Evolutionary conservation across 2,329 filamentous ascomycete genomes (phyloP).

Genomic region (Nannizziopsis arthrosporioides): DNA sequence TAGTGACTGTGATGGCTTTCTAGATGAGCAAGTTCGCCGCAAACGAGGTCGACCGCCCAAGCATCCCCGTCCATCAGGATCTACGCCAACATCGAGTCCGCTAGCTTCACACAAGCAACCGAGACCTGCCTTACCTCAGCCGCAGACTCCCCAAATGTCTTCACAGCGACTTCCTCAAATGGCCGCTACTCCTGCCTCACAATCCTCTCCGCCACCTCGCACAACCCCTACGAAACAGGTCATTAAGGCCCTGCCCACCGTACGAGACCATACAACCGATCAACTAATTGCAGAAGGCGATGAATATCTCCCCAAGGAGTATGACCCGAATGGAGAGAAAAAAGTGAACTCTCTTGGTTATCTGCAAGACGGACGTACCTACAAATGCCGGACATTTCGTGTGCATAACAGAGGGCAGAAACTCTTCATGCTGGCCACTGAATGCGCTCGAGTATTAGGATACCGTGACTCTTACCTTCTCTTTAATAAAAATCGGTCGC

Average conservation of each 20-base stretch:
- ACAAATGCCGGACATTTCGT: conserved; percentile 84
- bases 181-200: conserved; percentile 42
- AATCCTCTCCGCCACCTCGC: conserved; percentile 55
- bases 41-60: conserved; percentile 42
- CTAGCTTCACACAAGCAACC: conserved; percentile 21
- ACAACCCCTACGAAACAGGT: conserved; percentile 68
- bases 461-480: conserved; percentile 96
- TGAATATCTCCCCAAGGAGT: conserved; percentile 88
- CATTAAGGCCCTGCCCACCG: conserved; percentile 87
- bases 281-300: conserved; percentile 81
- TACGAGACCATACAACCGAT: conserved; percentile 93
- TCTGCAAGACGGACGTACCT: conserved; percentile 69
- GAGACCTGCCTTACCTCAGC: conserved; percentile 23
- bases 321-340: conserved; percentile 83
- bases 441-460: conserved; percentile 84
- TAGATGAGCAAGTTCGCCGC: conserved; percentile 35
- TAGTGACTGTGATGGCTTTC: conserved; percentile 10
- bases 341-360: conserved; percentile 81
- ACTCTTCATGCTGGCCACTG: conserved; percentile 96
- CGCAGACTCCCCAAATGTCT: conserved; percentile 31
- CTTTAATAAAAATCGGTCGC: conserved; percentile 95
- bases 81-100: conserved; percentile 23
- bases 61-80: conserved; percentile 30
- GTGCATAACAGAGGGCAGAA: conserved; percentile 86
- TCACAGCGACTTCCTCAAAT: conserved; percentile 27